Evolutionary conservation across 129 eudicot genomes (phyloP).

Genomic region (Lactuca saligna): DNA sequence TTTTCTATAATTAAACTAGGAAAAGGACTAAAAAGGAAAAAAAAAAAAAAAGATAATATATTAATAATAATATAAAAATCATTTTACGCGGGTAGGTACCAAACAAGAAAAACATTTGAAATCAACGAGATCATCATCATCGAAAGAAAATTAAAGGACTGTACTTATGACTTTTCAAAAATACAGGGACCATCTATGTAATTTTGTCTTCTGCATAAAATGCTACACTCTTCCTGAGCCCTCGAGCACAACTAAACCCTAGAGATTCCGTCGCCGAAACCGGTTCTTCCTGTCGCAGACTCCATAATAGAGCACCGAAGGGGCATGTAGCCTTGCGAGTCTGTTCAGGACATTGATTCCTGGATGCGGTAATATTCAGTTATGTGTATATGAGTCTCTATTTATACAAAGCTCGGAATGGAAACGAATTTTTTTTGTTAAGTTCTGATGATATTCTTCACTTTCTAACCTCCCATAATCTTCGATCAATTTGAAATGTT

Average conservation of each 20-base stretch:
- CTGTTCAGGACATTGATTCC: neutral
- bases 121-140: too few species aligned
- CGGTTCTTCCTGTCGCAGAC: neutral
- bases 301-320: neutral
- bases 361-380: neutral
- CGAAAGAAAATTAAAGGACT: too few species aligned
- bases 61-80: too few species aligned
- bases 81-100: too few species aligned
- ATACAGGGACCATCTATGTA: too few species aligned
- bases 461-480: neutral
- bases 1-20: too few species aligned
- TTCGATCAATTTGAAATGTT: neutral
- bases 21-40: too few species aligned
- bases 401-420: slow-evolving; percentile 2
- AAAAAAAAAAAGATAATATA: too few species aligned
- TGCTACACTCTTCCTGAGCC: neutral
- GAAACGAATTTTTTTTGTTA: neutral
- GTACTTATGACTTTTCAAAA: too few species aligned
- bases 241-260: slow-evolving; percentile 19
- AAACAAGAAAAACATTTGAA: too few species aligned
- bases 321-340: neutral
- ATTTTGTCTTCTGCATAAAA: neutral
- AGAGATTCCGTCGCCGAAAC: slow-evolving; percentile 7
- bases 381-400: neutral
- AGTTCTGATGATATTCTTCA: neutral